Percentiles rank a stretch among this genome's conserved stretches.
Conservation (phyloP, 1,284 basidiomycete genomes). For the Ceratobasidium sp. region DNA sequence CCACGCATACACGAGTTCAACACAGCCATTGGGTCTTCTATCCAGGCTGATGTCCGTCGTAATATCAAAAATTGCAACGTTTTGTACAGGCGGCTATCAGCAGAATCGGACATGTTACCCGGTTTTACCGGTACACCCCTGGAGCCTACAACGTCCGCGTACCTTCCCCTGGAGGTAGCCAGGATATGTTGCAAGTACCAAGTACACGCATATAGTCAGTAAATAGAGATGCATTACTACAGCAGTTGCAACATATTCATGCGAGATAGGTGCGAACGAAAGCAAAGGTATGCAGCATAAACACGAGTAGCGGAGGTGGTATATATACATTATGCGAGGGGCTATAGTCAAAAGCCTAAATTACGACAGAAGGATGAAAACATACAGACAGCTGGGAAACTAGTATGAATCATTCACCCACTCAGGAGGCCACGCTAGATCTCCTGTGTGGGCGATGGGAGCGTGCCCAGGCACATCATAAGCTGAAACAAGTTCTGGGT, state of each 20-base stretch:
- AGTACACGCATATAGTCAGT: not conserved
- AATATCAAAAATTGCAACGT: not conserved
- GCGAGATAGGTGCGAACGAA: not conserved
- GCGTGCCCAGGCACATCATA: constrained; percentile 41
- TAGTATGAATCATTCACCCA: constrained; percentile 39
- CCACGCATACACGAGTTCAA: not conserved
- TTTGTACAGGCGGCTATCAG: not conserved
- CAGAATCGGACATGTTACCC: not conserved
- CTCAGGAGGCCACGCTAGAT: constrained; percentile 41
- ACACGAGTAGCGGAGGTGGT: not conserved
- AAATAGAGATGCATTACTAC: not conserved
- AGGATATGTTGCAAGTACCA: not conserved
- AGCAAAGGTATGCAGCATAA: constrained; percentile 15
- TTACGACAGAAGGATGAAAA: not conserved
- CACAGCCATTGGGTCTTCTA: not conserved
- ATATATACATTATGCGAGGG: constrained; percentile 17
- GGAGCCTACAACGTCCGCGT: not conserved
- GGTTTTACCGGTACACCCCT: not conserved
- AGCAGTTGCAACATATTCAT: constrained; percentile 3
- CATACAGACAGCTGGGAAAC: not conserved
- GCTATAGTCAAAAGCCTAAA: constrained; percentile 3
- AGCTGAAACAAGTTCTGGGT: constrained; percentile 41
- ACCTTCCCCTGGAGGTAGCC: not conserved
- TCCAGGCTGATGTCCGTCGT: not conserved
- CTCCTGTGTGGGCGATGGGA: constrained; percentile 38